Evolutionary conservation across 371 early-diverging fungal genomes (phyloP).

Genomic region (Mortierella sp.): DNA sequence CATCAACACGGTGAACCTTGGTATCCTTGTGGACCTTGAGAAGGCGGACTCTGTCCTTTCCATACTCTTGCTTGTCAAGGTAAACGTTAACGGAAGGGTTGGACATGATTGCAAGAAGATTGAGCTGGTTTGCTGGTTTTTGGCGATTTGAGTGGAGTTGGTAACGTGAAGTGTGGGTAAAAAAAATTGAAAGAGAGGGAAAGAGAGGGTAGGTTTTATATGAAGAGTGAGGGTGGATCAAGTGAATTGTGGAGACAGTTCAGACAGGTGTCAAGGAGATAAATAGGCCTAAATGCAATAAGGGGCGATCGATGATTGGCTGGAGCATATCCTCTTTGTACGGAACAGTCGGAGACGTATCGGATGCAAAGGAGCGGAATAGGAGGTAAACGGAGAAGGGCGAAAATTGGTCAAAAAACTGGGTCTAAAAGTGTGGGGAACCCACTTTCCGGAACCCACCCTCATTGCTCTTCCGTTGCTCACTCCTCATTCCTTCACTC

Average conservation of each 20-base stretch:
- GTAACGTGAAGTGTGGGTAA: constrained; percentile 2
- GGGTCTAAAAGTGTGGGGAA: background rate
- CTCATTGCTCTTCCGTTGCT: background rate
- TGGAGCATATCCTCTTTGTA: background rate
- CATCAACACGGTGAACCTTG: constrained; percentile 78
- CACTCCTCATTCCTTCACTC: background rate
- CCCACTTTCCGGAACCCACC: background rate
- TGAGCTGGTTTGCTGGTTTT: background rate
- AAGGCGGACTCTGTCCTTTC: constrained; percentile 85
- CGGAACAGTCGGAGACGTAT: background rate
- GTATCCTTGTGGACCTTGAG: constrained; percentile 79
- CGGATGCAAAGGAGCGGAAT: background rate
- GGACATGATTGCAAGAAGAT: constrained; percentile 19
- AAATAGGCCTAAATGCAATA: background rate
- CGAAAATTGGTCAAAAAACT: background rate
- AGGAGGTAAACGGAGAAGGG: background rate
- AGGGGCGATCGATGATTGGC: background rate
- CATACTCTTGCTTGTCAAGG: constrained; percentile 61
- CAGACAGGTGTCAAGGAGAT: background rate
- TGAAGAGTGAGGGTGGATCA: background rate
- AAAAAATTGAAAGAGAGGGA: constrained; percentile 1
- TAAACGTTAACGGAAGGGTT: constrained; percentile 45
- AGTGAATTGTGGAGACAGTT: background rate
- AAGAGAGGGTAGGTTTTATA: constrained; percentile 10
- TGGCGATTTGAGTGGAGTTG: constrained; percentile 8